These are phyloP conservation scores for Eucommia ulmoides DNA, from an alignment of 257 asterid genomes.

Conservation along the genomic window DNA sequence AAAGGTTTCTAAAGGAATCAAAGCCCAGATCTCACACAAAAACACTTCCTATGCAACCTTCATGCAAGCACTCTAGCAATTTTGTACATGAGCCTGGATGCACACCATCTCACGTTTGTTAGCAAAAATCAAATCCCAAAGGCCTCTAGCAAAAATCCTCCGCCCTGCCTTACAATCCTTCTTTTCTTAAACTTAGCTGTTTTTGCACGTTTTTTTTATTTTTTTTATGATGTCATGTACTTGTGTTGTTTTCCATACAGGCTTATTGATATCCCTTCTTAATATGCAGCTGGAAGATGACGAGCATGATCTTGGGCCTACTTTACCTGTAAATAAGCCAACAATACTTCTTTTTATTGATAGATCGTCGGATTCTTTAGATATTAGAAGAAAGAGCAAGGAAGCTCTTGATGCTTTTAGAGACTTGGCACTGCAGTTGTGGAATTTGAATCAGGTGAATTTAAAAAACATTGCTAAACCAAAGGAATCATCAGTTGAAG, in stretches of 20 bases:
- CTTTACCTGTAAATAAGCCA: slow-evolving; percentile 58
- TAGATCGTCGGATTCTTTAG: slow-evolving; percentile 55
- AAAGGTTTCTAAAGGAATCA: no score
- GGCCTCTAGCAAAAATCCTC: no score
- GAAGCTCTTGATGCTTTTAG: slow-evolving; percentile 62
- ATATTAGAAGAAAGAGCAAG: slow-evolving; percentile 51
- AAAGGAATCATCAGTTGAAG: slow-evolving; percentile 18
- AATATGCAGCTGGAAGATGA: slow-evolving; percentile 60
- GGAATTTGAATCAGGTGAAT: slow-evolving; percentile 22
- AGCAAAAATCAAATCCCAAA: no score
- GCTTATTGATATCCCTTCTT: slow-evolving; percentile 14
- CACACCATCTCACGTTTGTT: no score
- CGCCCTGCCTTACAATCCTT: no score
- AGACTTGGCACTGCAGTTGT: slow-evolving; percentile 47
- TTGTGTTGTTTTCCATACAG: background rate
- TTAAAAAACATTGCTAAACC: slow-evolving; percentile 25
- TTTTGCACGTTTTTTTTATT: no score
- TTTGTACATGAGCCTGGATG: no score
- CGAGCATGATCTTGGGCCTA: slow-evolving; percentile 34
- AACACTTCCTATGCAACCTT: no score
- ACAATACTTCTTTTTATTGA: slow-evolving; percentile 83
- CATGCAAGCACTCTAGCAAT: no score
- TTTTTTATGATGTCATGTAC: background rate
- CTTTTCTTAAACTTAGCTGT: no score
- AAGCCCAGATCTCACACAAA: no score